Evolutionary conservation across 2,329 filamentous ascomycete genomes (phyloP), one percentile per base, ranked within the genome.

Genomic region (Colletotrichum tropicicola): DNA sequence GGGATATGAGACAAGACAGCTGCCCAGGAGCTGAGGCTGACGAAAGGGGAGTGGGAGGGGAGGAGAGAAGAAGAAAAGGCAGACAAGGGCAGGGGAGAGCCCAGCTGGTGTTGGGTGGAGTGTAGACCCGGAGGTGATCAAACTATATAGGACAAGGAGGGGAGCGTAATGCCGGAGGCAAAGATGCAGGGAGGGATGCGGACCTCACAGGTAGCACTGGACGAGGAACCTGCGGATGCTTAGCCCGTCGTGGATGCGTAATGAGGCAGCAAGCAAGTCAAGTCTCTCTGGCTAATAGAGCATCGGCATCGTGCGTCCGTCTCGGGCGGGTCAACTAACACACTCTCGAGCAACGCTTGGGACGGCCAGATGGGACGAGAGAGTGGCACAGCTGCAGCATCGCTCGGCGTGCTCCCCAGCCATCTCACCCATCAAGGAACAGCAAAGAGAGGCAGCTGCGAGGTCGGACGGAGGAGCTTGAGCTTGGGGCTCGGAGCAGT

Each of bases 71-170:
- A 51, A 43, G 32, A 32, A 17, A 55, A 48, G 61, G 48, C 23
- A 51, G 59, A 49, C 57, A 62, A 48, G 52, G 63, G 47, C 59
- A 66, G 45, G 57, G 61, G 21, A 64, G 17, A 47, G 37, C 52
- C 59, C 53, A 30, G 59, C 39, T 57, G 37, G 41, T 21, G 45
- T 53, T n/a, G 37, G 45, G 59, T 57, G 61, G 65, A 55, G 61
- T 47, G 51, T 28, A 23, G 21, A 21, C 49, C 35, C 28, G 51
- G 61, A 65, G 54, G 47, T 59, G 59, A 67, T 60, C 59, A 67
- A 67, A 66, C 48, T 67, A 67, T 66, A 66, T 61, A 65, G 49
- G 23, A 64, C 56, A 43, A 49, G 61, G 57, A 65, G 49, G 57
- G 51, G 27, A 53, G 28, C 13, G 17, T 61, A 61, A 65, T 61